Conservation (phyloP, 495 filamentous ascomycete species). For the Aspergillus ellipticus region DNA sequence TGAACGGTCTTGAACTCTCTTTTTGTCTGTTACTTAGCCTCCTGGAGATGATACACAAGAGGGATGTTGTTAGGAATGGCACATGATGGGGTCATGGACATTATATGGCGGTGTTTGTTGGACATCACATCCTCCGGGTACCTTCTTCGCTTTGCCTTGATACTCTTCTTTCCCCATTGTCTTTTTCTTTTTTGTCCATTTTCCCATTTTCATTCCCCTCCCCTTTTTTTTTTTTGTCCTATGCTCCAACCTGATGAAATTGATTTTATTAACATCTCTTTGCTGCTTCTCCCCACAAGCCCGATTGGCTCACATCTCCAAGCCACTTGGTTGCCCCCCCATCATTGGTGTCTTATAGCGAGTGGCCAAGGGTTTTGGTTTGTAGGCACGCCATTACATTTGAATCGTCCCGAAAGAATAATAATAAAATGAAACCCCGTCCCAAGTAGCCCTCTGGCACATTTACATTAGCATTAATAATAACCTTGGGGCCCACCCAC, state of each 20-base stretch:
- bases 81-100: slow-evolving; percentile 23
- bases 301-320: slow-evolving; percentile 18
- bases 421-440: neutral
- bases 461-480: neutral
- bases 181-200: slow-evolving; percentile 18
- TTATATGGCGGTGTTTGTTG: slow-evolving; percentile 26
- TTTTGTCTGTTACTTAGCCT: slow-evolving; percentile 39
- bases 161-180: slow-evolving; percentile 8
- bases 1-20: slow-evolving; percentile 40
- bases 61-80: slow-evolving; percentile 34
- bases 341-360: slow-evolving; percentile 11
- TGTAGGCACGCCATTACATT: neutral
- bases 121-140: slow-evolving; percentile 20
- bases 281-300: neutral
- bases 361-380: slow-evolving; percentile 11
- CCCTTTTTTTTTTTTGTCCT: slow-evolving; percentile 13
- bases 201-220: slow-evolving; percentile 12
- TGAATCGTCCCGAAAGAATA: neutral
- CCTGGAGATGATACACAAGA: slow-evolving; percentile 39
- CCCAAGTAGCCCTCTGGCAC: neutral
- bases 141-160: slow-evolving; percentile 10
- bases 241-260: slow-evolving; percentile 8
- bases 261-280: slow-evolving; percentile 1
- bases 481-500: neutral
- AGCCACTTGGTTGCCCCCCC: neutral